Conservation (phyloP, 2,329 filamentous ascomycete species). For the Chaetothyriales sp. region DNA sequence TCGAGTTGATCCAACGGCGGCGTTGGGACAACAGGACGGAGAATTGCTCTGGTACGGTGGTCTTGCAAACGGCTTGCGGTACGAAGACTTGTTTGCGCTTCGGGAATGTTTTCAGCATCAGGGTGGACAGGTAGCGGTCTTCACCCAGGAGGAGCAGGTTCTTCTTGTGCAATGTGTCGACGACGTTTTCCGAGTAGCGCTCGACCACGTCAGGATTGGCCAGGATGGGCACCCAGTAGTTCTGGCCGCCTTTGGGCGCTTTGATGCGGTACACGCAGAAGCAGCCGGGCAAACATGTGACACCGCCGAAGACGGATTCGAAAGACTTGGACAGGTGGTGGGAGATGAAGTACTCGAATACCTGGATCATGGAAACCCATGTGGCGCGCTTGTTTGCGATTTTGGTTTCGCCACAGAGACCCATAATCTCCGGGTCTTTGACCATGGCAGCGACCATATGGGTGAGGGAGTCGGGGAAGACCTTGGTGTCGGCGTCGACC, state of each 20-base stretch:
- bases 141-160: constrained; percentile 83
- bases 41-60: constrained; percentile 85
- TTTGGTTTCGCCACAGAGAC: constrained; percentile 95
- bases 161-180: constrained; percentile 96
- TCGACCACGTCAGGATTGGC: constrained; percentile 98
- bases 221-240: constrained; percentile 98
- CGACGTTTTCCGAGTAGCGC: constrained; percentile 98
- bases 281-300: constrained; percentile 93
- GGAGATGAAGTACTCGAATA: constrained; percentile 94
- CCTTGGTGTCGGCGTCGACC: constrained; percentile 98
- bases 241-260: constrained; percentile 91
- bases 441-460: constrained; percentile 99
- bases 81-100: constrained; percentile 99
- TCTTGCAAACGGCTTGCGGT: constrained; percentile 97
- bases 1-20: constrained; percentile 98
- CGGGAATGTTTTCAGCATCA: constrained; percentile 97
- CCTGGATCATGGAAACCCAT: constrained; percentile 96
- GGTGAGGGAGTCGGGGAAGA: constrained; percentile 94
- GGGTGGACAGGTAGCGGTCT: constrained; percentile 86
- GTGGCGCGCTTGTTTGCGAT: constrained; percentile 94
- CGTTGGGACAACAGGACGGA: constrained; percentile 85
- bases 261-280: constrained; percentile 99
- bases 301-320: constrained; percentile 96
- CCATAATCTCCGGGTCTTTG: constrained; percentile 98
- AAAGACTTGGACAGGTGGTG: constrained; percentile 95